A percentile compares a stretch with the other conserved stretches of the same genome.
These are phyloP conservation scores for Thermomyces lanuginosus DNA, from an alignment of 2,329 filamentous ascomycete genomes.

Conservation along the genomic window DNA sequence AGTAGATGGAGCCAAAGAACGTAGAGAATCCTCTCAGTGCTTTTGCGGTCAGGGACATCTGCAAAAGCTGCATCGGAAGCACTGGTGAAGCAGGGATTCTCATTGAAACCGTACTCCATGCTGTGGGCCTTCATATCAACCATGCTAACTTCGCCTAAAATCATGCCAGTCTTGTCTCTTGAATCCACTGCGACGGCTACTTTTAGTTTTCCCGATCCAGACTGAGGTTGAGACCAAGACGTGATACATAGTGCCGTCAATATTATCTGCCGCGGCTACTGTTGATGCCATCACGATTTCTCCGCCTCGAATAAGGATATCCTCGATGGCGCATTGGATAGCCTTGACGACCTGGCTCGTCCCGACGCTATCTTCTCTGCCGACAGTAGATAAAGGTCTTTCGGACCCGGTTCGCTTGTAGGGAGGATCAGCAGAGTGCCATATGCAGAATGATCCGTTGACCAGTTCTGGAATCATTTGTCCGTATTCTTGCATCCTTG, in stretches of 20 bases:
- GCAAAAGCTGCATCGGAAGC: not conserved
- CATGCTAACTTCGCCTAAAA: constrained; percentile 3
- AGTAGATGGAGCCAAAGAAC: no score
- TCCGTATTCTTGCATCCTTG: no score
- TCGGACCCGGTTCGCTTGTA: no score
- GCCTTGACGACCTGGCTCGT: constrained; percentile 5
- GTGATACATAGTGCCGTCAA: constrained; percentile 3
- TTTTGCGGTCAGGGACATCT: no score
- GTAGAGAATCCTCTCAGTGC: no score
- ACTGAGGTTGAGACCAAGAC: constrained; percentile 1
- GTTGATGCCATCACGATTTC: constrained; percentile 3
- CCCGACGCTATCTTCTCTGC: constrained; percentile 3
- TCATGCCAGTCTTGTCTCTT: constrained; percentile 3
- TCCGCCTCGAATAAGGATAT: constrained; percentile 1
- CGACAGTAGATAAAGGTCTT: no score
- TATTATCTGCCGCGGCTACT: constrained; percentile 3
- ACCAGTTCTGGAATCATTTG: no score
- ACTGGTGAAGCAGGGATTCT: not conserved
- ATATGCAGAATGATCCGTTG: no score
- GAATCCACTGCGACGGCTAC: not conserved
- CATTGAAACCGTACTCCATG: not conserved
- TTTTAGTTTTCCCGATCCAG: not conserved
- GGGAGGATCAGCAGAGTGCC: no score
- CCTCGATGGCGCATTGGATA: constrained; percentile 3
- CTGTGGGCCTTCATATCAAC: constrained; percentile 4